Percentiles rank a stretch among this genome's conserved stretches.
phyloP scores from a whole-genome alignment of 2,329 filamentous ascomycete genomes.

The Tolypocladium amazonense region DNA sequence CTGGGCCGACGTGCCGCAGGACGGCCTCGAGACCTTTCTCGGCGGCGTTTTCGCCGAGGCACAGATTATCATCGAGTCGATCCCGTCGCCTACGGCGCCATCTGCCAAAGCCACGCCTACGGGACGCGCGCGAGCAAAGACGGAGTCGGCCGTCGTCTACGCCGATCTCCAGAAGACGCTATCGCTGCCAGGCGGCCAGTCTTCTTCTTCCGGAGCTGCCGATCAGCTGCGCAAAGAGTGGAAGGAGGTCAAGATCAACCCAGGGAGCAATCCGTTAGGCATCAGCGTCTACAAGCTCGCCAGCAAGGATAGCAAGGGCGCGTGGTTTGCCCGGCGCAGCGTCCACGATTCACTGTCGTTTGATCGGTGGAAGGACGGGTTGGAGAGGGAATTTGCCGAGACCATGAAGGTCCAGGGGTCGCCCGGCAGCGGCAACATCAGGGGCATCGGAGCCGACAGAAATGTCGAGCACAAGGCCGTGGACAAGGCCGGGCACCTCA shows the following conservation, averaged over 20 bases:
- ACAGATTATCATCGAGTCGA: constrained; percentile 64
- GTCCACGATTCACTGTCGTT: constrained; percentile 72
- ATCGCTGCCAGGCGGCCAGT: constrained; percentile 21
- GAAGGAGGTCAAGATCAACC: constrained; percentile 70
- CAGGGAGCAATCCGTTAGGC: constrained; percentile 63
- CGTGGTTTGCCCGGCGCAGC: constrained; percentile 83
- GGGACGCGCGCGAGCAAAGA: constrained; percentile 42
- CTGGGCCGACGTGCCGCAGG: constrained; percentile 34
- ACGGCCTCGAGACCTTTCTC: constrained; percentile 43
- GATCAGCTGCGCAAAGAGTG: constrained; percentile 65
- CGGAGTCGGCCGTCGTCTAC: constrained; percentile 40
- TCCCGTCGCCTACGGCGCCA: constrained; percentile 41
- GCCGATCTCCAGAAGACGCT: constrained; percentile 41
- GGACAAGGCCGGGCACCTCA: constrained; percentile 49
- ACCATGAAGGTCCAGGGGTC: constrained; percentile 60
- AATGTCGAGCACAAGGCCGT: constrained; percentile 53
- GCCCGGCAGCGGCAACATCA: constrained; percentile 63
- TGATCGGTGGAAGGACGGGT: constrained; percentile 63
- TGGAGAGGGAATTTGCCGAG: constrained; percentile 71
- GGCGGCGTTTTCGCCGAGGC: constrained; percentile 52
- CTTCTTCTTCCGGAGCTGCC: constrained; percentile 35
- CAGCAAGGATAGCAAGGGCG: constrained; percentile 69
- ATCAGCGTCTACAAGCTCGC: constrained; percentile 72
- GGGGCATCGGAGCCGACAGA: constrained; percentile 77
- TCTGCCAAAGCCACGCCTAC: constrained; percentile 27